Conservation (phyloP, 768 basidiomycete genomes). For the Calocybe gangraenosa region DNA sequence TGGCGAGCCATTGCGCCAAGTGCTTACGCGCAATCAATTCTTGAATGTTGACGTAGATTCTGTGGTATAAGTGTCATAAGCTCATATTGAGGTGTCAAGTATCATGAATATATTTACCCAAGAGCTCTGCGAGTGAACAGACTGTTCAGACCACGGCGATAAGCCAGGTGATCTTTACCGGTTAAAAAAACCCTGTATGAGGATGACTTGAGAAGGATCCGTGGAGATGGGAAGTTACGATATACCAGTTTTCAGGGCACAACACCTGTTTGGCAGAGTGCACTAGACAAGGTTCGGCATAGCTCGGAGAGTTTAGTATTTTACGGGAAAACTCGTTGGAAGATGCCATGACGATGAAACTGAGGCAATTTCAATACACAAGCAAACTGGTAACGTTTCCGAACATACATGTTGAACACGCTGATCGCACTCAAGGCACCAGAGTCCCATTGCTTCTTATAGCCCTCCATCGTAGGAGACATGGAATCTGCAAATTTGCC, state of each 20-base stretch:
- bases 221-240: background rate
- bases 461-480: constrained; percentile 87
- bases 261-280: constrained; percentile 87
- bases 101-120: constrained; percentile 45
- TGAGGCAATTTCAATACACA: constrained; percentile 26
- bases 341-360: constrained; percentile 98
- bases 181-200: constrained; percentile 88
- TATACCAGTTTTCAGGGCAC: constrained; percentile 81
- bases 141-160: constrained; percentile 84
- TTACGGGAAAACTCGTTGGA: constrained; percentile 91
- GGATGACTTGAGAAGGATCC: background rate
- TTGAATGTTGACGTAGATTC: constrained; percentile 82
- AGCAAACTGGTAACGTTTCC: background rate
- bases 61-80: constrained; percentile 22
- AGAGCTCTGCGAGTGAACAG: constrained; percentile 95
- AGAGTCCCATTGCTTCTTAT: constrained; percentile 89
- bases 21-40: constrained; percentile 78
- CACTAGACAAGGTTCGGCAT: constrained; percentile 93
- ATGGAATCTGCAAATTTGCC: constrained; percentile 94
- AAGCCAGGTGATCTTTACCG: constrained; percentile 90
- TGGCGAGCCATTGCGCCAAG: constrained; percentile 67
- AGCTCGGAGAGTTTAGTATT: constrained; percentile 89
- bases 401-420: constrained; percentile 93
- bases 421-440: constrained; percentile 86
- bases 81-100: constrained; percentile 1